Evolutionary conservation across 2,329 filamentous ascomycete species (phyloP), one percentile per base, ranked within the genome.

Genomic region (Penicillium frequentans): DNA sequence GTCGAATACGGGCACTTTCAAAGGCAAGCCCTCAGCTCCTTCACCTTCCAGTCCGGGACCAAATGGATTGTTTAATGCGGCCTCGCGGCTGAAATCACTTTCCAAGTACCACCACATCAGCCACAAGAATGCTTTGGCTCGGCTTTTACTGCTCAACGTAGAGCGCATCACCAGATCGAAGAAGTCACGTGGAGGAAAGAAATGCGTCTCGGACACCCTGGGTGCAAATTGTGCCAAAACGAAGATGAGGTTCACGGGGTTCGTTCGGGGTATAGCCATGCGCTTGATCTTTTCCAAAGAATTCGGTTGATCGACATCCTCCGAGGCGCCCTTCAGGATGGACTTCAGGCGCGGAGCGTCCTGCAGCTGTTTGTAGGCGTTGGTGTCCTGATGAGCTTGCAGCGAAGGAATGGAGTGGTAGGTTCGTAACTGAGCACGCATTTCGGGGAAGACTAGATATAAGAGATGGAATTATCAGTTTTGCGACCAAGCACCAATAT

Each of bases 91-190:
- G 65, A 97, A 98, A 72, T 97, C 91, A 27, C 93, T 96, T 73
- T 99, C 95, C 19, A 99, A 83, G 70, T 99, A 98, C 81, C 95
- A 97, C 95, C 95, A 99, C 87, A 99, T 96, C 61, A 99, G 81
- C 95, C 95, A 99, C 21, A 99, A 78, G 66, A 99, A 99, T 0
- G 93, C 93, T 45, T 81, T 87, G 1, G 95, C 93, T 61, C 95
- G 86, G 60, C 91, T 96, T 64, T 82, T 78, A 74, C 93, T 98
- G 56, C 88, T 91, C 59, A 91, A 84, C 24, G 90, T 89, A 1
- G 88, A 88, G 70, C 91, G 88, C 93, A 98, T 98, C 67, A 99
- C 89, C 16, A 99, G 84, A 68, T 99, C 95, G 73, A 97, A 96
- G 73, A 99, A 98, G 74, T 99, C 95, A 64, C 88, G 85, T 1